Percentiles rank a stretch among this genome's conserved stretches.
phyloP scores from a whole-genome alignment of 2,329 filamentous ascomycete species.

The Emmonsia crescens region DNA sequence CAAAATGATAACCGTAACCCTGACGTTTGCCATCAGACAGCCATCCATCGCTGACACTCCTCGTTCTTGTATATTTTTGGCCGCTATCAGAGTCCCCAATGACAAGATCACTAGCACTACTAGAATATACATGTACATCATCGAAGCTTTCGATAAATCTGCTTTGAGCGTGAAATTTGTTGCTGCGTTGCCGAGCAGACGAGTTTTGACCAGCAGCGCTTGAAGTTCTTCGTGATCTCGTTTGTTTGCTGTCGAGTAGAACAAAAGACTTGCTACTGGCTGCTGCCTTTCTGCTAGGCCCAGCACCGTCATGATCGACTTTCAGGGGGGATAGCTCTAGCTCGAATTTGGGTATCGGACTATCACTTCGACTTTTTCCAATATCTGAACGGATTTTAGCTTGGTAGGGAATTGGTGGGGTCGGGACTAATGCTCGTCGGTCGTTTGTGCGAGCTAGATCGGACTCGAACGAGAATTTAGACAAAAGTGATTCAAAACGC shows the following conservation, averaged over 20 bases:
- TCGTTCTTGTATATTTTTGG: not conserved
- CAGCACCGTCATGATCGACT: not conserved
- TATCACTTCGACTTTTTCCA: not conserved
- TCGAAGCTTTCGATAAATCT: slow-evolving; percentile 27
- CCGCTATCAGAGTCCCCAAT: not conserved
- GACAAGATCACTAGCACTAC: not conserved
- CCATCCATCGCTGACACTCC: slow-evolving; percentile 28
- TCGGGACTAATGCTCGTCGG: not conserved
- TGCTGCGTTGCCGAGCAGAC: not conserved
- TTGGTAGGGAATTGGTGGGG: not conserved
- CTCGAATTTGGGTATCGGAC: not conserved
- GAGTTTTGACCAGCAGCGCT: not conserved
- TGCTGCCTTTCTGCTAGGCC: not conserved
- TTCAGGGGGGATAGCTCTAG: not conserved
- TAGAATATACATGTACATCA: slow-evolving; percentile 5
- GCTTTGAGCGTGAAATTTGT: slow-evolving; percentile 14
- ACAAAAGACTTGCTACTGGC: not conserved
- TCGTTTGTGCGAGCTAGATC: not conserved
- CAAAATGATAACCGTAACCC: slow-evolving; percentile 31
- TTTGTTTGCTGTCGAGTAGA: not conserved
- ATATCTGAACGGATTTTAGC: not conserved
- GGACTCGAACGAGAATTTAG: not conserved
- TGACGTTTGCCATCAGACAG: slow-evolving; percentile 30
- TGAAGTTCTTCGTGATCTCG: not conserved
- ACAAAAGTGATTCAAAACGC: not conserved